Conservation (phyloP, 2,329 filamentous ascomycete genomes). For the Clarireedia paspali region DNA sequence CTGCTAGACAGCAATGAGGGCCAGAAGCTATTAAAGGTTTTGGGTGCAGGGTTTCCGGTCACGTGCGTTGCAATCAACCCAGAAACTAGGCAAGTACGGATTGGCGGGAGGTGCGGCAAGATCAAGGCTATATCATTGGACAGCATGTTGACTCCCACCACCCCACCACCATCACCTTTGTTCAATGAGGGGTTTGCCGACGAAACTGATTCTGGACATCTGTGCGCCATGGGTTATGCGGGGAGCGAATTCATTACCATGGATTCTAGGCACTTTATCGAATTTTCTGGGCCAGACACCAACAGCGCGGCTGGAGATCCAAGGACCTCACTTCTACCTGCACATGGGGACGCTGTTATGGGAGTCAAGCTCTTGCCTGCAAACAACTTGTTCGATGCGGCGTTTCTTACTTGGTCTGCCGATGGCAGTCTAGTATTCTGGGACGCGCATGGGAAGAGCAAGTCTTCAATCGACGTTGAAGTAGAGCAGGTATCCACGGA, state of each 20-base stretch:
- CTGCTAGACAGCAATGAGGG: conserved; percentile 68
- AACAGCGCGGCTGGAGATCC: conserved; percentile 29
- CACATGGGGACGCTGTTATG: conserved; percentile 57
- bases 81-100: conserved; percentile 28
- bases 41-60: conserved; percentile 56
- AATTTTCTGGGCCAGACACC: conserved; percentile 38
- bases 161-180: conserved; percentile 27
- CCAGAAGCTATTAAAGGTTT: conserved; percentile 61
- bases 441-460: conserved; percentile 64
- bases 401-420: conserved; percentile 85
- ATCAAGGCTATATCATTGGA: conserved; percentile 45
- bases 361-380: conserved; percentile 62
- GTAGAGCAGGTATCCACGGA: conserved; percentile 56
- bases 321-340: conserved; percentile 48
- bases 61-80: conserved; percentile 33
- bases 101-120: conserved; percentile 32
- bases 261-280: conserved; percentile 67
- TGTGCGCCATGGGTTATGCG: conserved; percentile 64
- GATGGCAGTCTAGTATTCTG: conserved; percentile 78
- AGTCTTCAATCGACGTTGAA: conserved; percentile 55
- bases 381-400: conserved; percentile 53
- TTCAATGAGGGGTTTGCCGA: conserved; percentile 13
- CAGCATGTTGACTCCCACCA: conserved; percentile 28
- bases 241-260: conserved; percentile 63
- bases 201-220: conserved; percentile 29